phyloP scores from a whole-genome alignment of 1,284 basidiomycete species.

The Tilletiaria anomala region DNA sequence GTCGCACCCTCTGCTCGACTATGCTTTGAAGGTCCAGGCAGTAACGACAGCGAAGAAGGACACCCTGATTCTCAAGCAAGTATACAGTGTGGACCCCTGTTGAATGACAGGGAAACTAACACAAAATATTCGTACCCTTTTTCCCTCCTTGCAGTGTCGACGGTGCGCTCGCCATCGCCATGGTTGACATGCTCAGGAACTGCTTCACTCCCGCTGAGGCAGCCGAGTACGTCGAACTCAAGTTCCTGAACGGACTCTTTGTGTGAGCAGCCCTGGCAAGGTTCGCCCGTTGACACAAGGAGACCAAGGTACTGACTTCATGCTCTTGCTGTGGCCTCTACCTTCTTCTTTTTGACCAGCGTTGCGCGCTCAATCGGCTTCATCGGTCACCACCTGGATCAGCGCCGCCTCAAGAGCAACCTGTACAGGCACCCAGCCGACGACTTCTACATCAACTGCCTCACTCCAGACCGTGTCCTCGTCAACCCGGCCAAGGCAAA shows the following conservation, averaged over 20 bases:
- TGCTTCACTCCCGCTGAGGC: conserved; percentile 94
- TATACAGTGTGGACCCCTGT: neutral
- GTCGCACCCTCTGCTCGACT: conserved; percentile 60
- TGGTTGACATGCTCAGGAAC: conserved; percentile 85
- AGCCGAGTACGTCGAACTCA: conserved; percentile 85
- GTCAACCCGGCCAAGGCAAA: no score
- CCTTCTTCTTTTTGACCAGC: no score
- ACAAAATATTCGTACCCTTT: conserved; percentile 47
- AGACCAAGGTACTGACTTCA: no score
- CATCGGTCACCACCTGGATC: conserved; percentile 81
- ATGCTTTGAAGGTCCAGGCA: conserved; percentile 94
- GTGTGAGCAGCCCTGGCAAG: no score
- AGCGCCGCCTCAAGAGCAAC: conserved; percentile 54
- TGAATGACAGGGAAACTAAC: neutral
- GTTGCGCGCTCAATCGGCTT: conserved; percentile 94
- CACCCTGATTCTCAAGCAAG: conserved; percentile 47
- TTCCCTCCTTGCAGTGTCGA: conserved; percentile 97
- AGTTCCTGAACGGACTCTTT: conserved; percentile 89
- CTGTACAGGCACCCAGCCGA: conserved; percentile 41
- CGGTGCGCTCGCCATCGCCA: conserved; percentile 93
- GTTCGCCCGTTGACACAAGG: no score
- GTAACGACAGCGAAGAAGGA: conserved; percentile 97
- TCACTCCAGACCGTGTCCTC: no score
- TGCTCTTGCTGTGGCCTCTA: no score
- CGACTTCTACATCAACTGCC: conserved; percentile 38